phyloP scores from a whole-genome alignment of 1,284 basidiomycete species.

The Cutaneotrichosporon sp. region DNA sequence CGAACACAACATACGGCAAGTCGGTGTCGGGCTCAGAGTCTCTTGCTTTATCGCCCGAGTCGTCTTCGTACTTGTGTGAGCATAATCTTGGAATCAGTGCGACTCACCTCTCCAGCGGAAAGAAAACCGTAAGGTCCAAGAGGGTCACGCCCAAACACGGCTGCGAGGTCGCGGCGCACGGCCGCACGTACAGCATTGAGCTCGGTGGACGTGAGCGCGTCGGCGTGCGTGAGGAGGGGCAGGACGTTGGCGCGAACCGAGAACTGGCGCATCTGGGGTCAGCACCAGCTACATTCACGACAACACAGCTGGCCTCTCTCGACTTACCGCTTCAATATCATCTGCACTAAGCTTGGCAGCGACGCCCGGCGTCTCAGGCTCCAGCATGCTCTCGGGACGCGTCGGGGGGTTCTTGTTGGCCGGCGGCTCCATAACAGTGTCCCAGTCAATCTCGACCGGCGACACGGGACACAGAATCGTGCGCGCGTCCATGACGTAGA shows the following conservation, averaged over 20 bases:
- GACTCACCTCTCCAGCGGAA: constrained; percentile 22
- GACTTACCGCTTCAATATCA: constrained; percentile 27
- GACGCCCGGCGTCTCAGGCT: constrained; percentile 14
- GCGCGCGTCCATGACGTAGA: constrained; percentile 48
- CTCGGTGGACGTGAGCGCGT: constrained; percentile 38
- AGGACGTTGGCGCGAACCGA: constrained; percentile 41
- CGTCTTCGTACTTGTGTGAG: constrained; percentile 9
- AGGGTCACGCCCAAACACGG: constrained; percentile 26
- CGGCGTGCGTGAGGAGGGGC: constrained; percentile 42
- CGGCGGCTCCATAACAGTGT: constrained; percentile 19
- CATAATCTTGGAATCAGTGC: background rate
- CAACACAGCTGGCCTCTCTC: too few relatives aligned
- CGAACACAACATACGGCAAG: constrained; percentile 32
- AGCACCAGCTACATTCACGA: background rate
- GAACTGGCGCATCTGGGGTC: constrained; percentile 39
- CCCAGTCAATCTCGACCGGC: constrained; percentile 25
- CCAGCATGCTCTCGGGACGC: constrained; percentile 17
- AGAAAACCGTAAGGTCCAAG: constrained; percentile 23
- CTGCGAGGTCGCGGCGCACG: constrained; percentile 34
- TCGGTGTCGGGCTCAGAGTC: constrained; percentile 15
- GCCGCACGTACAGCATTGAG: constrained; percentile 30
- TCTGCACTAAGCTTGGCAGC: constrained; percentile 21
- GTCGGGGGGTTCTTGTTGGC: constrained; percentile 12
- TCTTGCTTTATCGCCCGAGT: constrained; percentile 17
- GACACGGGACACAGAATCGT: constrained; percentile 27